These are phyloP conservation scores for Solanum hybrid DNA, from an alignment of 305 asterid species.

Conservation along the genomic window DNA sequence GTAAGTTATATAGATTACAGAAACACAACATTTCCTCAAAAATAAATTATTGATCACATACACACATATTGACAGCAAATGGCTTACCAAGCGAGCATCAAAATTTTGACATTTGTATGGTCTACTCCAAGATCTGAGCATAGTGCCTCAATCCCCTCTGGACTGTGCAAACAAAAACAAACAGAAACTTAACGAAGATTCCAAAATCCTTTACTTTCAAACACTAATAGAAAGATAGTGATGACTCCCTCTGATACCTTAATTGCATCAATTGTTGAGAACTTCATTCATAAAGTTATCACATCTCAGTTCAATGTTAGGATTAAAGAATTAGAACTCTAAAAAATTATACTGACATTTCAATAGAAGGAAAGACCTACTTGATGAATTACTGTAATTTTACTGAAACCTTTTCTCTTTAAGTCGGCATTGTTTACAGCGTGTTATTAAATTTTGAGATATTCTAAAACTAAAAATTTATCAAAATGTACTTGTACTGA, in stretches of 20 bases:
- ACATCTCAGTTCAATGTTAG: neutral
- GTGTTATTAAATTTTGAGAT: neutral
- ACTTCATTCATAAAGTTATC: neutral
- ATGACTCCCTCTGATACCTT: neutral
- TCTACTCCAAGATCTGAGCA: conserved; percentile 63
- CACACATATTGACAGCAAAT: neutral
- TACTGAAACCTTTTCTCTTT: neutral
- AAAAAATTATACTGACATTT: neutral
- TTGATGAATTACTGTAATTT: neutral
- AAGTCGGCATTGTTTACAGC: neutral
- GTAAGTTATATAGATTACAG: conserved; percentile 15
- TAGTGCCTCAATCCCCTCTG: conserved; percentile 64
- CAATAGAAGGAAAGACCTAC: neutral
- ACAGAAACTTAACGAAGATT: conserved; percentile 2
- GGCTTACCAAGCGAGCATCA: conserved; percentile 79
- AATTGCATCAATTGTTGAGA: neutral
- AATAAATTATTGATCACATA: conserved; percentile 11
- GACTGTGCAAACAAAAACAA: conserved; percentile 35
- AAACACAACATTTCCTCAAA: conserved; percentile 6
- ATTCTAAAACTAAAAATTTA: neutral
- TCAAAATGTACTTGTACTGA: neutral
- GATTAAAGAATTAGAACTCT: neutral
- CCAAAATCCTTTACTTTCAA: neutral
- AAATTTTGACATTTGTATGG: conserved; percentile 59
- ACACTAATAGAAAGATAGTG: neutral